Percentiles rank a stretch among this genome's conserved stretches.
Conservation (phyloP, 202 grass and related monocot genomes). For the Digitaria exilis region DNA sequence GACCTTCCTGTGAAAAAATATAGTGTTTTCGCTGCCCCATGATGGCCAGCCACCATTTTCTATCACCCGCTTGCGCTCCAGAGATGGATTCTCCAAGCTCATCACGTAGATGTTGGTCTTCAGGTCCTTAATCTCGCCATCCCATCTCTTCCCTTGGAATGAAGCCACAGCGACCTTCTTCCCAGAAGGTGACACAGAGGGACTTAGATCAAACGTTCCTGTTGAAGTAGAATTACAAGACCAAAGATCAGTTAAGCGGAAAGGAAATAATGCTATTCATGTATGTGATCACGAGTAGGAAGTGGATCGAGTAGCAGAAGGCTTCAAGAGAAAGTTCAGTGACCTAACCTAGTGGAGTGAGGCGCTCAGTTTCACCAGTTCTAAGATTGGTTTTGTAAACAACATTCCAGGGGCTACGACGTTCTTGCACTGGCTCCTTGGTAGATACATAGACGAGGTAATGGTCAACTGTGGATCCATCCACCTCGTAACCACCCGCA, state of each 20-base stretch:
- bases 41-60: slow-evolving; percentile 48
- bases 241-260: neutral
- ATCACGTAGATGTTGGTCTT: slow-evolving; percentile 38
- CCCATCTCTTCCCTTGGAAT: slow-evolving; percentile 45
- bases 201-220: slow-evolving; percentile 27
- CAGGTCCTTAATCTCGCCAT: slow-evolving; percentile 40
- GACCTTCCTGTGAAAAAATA: slow-evolving; percentile 43
- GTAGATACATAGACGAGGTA: slow-evolving; percentile 49
- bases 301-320: neutral
- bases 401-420: slow-evolving; percentile 42
- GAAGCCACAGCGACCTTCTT: slow-evolving; percentile 33
- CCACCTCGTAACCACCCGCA: slow-evolving; percentile 10
- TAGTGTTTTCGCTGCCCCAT: slow-evolving; percentile 36
- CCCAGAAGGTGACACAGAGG: slow-evolving; percentile 37
- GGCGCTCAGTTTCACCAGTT: slow-evolving; percentile 36
- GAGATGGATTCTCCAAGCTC: neutral
- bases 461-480: neutral
- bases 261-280: neutral
- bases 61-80: slow-evolving; percentile 16
- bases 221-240: neutral
- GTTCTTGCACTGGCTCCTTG: slow-evolving; percentile 37
- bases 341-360: slow-evolving; percentile 37
- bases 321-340: slow-evolving; percentile 1
- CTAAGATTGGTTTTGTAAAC: slow-evolving; percentile 51
- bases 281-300: neutral